Conservation (phyloP, 805 yeast species). For the Candida pini region DNA sequence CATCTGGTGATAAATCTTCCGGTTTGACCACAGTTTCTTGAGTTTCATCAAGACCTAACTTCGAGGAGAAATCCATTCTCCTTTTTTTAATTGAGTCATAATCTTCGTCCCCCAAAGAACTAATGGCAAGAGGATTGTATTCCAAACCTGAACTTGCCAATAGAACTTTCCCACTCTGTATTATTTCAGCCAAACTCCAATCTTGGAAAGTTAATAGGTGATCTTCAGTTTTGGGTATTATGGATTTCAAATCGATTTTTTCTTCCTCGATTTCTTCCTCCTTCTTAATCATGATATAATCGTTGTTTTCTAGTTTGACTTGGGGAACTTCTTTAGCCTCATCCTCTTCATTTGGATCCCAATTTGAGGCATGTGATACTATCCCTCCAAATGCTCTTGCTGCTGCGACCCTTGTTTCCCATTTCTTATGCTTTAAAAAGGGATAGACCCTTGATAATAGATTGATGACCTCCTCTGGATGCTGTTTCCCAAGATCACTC, state of each 20-base stretch:
- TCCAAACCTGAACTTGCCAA: conserved; percentile 59
- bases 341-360: conserved; percentile 69
- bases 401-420: conserved; percentile 97
- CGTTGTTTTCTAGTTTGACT: conserved; percentile 17
- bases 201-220: conserved; percentile 42
- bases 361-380: conserved; percentile 64
- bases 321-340: conserved; percentile 11
- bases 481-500: conserved; percentile 88
- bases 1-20: conserved; percentile 4
- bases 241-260: conserved; percentile 26
- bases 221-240: conserved; percentile 40
- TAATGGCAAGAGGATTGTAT: conserved; percentile 16
- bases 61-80: conserved; percentile 26
- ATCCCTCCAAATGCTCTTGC: conserved; percentile 94
- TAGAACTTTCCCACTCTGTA: conserved; percentile 48
- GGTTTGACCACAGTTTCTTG: too few relatives aligned
- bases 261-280: conserved; percentile 24
- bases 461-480: conserved; percentile 86
- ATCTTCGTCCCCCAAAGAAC: conserved; percentile 3
- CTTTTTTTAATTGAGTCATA: conserved; percentile 15
- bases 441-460: conserved; percentile 88
- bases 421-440: conserved; percentile 69
- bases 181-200: conserved; percentile 44
- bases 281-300: conserved; percentile 14
- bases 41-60: conserved; percentile 25